Conservation (phyloP, 768 basidiomycete genomes). For the Amanita pseudoporphyria region DNA sequence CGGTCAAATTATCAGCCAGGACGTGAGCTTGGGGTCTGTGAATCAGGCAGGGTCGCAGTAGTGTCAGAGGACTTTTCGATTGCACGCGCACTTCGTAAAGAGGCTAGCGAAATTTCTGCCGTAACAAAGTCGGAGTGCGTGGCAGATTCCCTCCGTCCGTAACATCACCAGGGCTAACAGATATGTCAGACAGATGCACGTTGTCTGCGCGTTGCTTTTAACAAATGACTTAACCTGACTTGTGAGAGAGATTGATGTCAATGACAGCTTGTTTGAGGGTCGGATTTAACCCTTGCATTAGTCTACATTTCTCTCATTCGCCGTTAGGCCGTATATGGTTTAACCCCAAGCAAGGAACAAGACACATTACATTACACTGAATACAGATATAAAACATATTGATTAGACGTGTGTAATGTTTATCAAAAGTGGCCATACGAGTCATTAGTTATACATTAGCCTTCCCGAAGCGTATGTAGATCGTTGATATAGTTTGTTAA, state of each 20-base stretch:
- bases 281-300: background rate
- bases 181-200: conserved; percentile 2
- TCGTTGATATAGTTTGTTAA: background rate
- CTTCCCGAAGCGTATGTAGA: conserved; percentile 4
- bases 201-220: conserved; percentile 5
- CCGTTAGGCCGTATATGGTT: background rate
- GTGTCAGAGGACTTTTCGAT: no score
- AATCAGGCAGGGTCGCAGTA: background rate
- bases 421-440: conserved; percentile 1
- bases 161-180: background rate
- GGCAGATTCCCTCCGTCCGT: background rate
- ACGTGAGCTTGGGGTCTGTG: no score
- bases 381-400: conserved; percentile 9
- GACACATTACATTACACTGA: conserved; percentile 6
- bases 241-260: background rate
- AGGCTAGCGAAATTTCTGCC: no score
- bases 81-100: no score
- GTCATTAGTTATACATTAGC: conserved; percentile 6
- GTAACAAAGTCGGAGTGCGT: background rate
- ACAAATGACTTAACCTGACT: background rate
- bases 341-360: background rate
- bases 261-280: background rate
- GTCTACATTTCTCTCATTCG: background rate
- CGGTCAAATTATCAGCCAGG: no score
- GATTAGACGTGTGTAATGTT: conserved; percentile 3